Evolutionary conservation across 2,329 filamentous ascomycete species (phyloP).

Genomic region (Thelonectria olida): DNA sequence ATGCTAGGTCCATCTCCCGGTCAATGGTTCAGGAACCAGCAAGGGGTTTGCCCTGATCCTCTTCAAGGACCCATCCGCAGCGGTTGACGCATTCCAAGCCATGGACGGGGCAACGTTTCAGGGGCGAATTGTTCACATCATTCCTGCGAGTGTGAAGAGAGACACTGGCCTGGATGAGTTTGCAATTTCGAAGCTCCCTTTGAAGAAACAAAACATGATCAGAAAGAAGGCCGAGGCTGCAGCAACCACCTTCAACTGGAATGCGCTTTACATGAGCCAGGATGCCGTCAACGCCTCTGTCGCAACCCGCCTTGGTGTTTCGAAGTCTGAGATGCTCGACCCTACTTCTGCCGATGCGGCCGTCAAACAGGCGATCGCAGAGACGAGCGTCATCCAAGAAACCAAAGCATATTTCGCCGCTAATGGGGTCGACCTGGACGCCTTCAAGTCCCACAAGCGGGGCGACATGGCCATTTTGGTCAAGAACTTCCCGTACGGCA

Average conservation of each 20-base stretch:
- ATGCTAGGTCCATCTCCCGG: slow-evolving; percentile 83
- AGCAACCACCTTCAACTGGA: slow-evolving; percentile 91
- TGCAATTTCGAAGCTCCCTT: slow-evolving; percentile 86
- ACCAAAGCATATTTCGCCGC: slow-evolving; percentile 90
- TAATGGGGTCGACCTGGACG: slow-evolving; percentile 90
- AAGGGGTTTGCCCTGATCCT: slow-evolving; percentile 94
- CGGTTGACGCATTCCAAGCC: slow-evolving; percentile 79
- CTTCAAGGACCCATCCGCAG: slow-evolving; percentile 76
- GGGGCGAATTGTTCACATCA: slow-evolving; percentile 88
- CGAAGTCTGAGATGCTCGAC: slow-evolving; percentile 91
- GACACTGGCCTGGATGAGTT: slow-evolving; percentile 87
- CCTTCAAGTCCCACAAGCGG: slow-evolving; percentile 85
- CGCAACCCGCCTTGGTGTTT: slow-evolving; percentile 84
- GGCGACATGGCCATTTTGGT: slow-evolving; percentile 90
- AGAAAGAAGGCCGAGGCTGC: slow-evolving; percentile 84
- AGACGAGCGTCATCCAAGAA: slow-evolving; percentile 95
- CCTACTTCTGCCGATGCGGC: slow-evolving; percentile 95
- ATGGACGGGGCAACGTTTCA: slow-evolving; percentile 90
- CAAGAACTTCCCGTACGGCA: slow-evolving; percentile 93
- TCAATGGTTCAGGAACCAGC: slow-evolving; percentile 75
- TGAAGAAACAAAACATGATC: slow-evolving; percentile 94
- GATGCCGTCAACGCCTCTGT: slow-evolving; percentile 94
- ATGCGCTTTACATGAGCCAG: slow-evolving; percentile 98
- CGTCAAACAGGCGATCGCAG: slow-evolving; percentile 95
- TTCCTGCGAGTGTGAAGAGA: slow-evolving; percentile 85